Base-by-base conservation (phyloP, 106 monocot species). In the Apostasia shenzhenica region DNA sequence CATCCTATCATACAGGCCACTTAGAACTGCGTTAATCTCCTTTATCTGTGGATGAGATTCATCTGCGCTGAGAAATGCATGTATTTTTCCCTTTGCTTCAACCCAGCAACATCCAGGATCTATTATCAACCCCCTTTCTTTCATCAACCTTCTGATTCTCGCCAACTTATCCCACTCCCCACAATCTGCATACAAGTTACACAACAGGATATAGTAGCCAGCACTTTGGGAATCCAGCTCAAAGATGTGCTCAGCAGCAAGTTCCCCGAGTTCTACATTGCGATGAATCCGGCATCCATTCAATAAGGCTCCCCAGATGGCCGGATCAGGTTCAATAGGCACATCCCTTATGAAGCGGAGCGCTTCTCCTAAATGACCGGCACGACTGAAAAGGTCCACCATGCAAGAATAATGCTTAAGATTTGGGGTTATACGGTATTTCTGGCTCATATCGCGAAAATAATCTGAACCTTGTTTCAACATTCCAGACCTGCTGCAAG, bases 21-120 rank as follows among this genome's bases (percentile, higher is more conserved):
- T 66, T 41, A 92, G 55, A 61, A 82, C 81, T 2, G 77, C 77
- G 48, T 83, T 38, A 41, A 97, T 88, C 68, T 90, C 83, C 68
- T 85, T 81, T 48, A 87, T 86, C 50, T 90, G 82, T n/a, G 92
- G 89, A 65, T 92, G 92, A 2, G 89, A 92, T 49, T 80, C 79
- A 64, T 97, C 89, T 11, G 67, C 77, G 59, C 78, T 97, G 8
- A 97, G 75, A 80, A 92, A 97, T 50, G 92, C 89, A 81, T 97
- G 92, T 51, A 86, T 66, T 13, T 60, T 56, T 41, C 89, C 92
- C 59, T 92, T 97, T 3, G 76, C 81, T 60, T 97, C 97, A 14
- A 97, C 82, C 92, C 89, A 97, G 68, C 89, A 87, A 55, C 92
- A 97, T 2, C 89, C 97, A 2, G 86, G 82, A 81, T 89, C 89